A percentile compares a stretch with the other conserved stretches of the same genome.
phyloP scores from a whole-genome alignment of 441 rosid genomes.

The Pelargonium fulgidum region DNA sequence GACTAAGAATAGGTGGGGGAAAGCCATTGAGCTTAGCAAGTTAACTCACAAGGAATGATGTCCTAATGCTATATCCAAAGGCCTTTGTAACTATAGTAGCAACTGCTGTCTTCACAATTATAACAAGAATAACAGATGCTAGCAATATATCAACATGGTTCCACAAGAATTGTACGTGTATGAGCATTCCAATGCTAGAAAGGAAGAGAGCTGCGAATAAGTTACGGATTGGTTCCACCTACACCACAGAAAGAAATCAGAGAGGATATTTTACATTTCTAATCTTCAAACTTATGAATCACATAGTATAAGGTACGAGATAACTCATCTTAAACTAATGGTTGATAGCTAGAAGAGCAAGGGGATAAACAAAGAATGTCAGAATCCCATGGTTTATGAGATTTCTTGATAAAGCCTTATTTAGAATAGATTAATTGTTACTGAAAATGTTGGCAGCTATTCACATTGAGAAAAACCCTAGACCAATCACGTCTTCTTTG shows the following conservation, averaged over 20 bases:
- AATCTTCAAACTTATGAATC: too few relatives aligned
- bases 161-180: slow-evolving; percentile 93
- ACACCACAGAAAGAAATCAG: slow-evolving; percentile 16
- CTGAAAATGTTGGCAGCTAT: too few relatives aligned
- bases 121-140: slow-evolving; percentile 86
- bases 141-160: slow-evolving; percentile 92
- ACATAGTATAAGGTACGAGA: too few relatives aligned
- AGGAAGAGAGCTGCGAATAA: slow-evolving; percentile 94
- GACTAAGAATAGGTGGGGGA: background rate
- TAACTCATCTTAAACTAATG: too few relatives aligned
- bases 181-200: slow-evolving; percentile 98
- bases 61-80: slow-evolving; percentile 72
- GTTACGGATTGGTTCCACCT: slow-evolving; percentile 99
- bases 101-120: slow-evolving; percentile 81
- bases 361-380: too few relatives aligned
- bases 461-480: too few relatives aligned
- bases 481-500: too few relatives aligned
- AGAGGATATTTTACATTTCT: too few relatives aligned
- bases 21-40: slow-evolving; percentile 8
- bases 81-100: slow-evolving; percentile 62
- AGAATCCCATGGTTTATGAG: too few relatives aligned
- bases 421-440: too few relatives aligned
- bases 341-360: too few relatives aligned
- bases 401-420: too few relatives aligned
- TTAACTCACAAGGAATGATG: slow-evolving; percentile 76